A percentile compares a stretch with the other conserved stretches of the same genome.
phyloP scores from a whole-genome alignment of 1,284 basidiomycete species.

The Schizophyllum commune region DNA sequence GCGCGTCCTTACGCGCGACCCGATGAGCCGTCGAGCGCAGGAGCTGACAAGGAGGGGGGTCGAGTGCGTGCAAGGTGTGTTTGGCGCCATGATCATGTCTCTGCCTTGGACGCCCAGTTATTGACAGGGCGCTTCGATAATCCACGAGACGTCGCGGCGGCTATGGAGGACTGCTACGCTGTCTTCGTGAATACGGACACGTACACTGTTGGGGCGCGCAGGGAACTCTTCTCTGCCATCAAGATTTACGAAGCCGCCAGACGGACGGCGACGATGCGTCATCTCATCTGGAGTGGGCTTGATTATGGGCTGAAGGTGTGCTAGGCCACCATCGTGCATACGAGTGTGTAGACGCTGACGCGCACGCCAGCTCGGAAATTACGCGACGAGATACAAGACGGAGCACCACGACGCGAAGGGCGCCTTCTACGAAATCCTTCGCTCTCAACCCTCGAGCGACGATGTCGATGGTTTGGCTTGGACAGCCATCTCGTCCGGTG shows the following conservation, averaged over 20 bases:
- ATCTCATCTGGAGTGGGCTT: slow-evolving; percentile 41
- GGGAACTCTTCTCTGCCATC: slow-evolving; percentile 32
- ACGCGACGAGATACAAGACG: slow-evolving; percentile 26
- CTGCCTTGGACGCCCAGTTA: too few species aligned
- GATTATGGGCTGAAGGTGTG: slow-evolving; percentile 37
- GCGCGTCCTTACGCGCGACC: slow-evolving; percentile 30
- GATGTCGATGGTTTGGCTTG: slow-evolving; percentile 3
- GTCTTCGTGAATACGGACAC: slow-evolving; percentile 40
- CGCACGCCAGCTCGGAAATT: slow-evolving; percentile 3
- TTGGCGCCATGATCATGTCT: background rate
- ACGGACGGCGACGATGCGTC: slow-evolving; percentile 27
- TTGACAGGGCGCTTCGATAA: slow-evolving; percentile 28
- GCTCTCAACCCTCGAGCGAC: slow-evolving; percentile 13
- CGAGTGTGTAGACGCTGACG: background rate
- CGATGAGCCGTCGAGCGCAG: slow-evolving; percentile 19
- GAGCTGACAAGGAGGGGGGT: slow-evolving; percentile 24
- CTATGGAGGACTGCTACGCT: slow-evolving; percentile 35
- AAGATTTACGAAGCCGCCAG: slow-evolving; percentile 41
- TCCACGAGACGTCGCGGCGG: slow-evolving; percentile 21
- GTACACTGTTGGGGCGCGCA: slow-evolving; percentile 37
- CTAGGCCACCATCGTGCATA: background rate
- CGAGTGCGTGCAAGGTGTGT: slow-evolving; percentile 27
- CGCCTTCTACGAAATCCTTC: slow-evolving; percentile 17
- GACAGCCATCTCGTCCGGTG: slow-evolving; percentile 5
- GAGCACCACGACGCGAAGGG: slow-evolving; percentile 32